Evolutionary conservation across 129 eudicot species (phyloP).

Genomic region (Lonicera japonica): DNA sequence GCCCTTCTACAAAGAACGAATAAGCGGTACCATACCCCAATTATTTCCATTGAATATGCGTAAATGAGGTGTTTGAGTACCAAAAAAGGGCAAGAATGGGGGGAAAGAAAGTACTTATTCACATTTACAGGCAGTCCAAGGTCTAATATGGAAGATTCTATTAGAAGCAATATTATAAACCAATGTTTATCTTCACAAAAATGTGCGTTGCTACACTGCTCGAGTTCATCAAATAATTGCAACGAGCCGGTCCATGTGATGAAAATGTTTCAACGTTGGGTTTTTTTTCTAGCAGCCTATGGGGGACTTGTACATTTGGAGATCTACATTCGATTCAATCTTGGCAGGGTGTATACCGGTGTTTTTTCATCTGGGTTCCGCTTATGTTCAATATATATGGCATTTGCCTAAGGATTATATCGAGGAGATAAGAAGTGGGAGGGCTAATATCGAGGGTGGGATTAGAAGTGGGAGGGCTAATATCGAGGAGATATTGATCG

Average conservation of each 20-base stretch:
- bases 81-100: slow-evolving; percentile 28
- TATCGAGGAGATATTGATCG: slow-evolving; percentile 30
- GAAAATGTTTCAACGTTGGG: slow-evolving; percentile 36
- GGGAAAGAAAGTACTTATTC: slow-evolving; percentile 27
- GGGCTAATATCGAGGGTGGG: no score
- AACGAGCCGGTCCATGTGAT: slow-evolving; percentile 38
- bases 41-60: slow-evolving; percentile 40
- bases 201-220: slow-evolving; percentile 29
- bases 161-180: slow-evolving; percentile 34
- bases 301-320: slow-evolving; percentile 47
- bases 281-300: slow-evolving; percentile 53
- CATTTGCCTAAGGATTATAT: slow-evolving; percentile 44
- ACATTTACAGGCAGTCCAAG: slow-evolving; percentile 50
- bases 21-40: slow-evolving; percentile 51
- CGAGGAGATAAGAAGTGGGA: slow-evolving; percentile 23
- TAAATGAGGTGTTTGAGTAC: slow-evolving; percentile 31
- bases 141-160: slow-evolving; percentile 30
- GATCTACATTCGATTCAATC: slow-evolving; percentile 57
- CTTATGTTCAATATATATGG: slow-evolving; percentile 48
- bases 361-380: slow-evolving; percentile 51
- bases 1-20: slow-evolving; percentile 27
- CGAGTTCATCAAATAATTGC: slow-evolving; percentile 18
- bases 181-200: slow-evolving; percentile 31
- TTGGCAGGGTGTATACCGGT: slow-evolving; percentile 66
- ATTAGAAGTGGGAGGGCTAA: no score